phyloP scores from a whole-genome alignment of 1,139 yeast species.

The Arxiozyma slooffiae region DNA sequence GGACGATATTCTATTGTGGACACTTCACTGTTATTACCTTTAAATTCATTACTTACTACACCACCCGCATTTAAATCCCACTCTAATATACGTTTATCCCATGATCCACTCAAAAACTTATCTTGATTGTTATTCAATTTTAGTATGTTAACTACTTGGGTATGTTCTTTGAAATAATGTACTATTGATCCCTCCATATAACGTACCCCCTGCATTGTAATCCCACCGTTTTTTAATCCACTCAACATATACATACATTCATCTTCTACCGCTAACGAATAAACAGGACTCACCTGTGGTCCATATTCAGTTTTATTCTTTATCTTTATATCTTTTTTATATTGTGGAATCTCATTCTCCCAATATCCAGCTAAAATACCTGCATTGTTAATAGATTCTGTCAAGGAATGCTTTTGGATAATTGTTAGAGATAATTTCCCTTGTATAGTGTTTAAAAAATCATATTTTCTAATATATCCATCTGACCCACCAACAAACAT shows the following conservation, averaged over 20 bases:
- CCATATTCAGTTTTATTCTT: constrained; percentile 43
- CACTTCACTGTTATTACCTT: constrained; percentile 64
- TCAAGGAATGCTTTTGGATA: constrained; percentile 81
- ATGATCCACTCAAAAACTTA: constrained; percentile 67
- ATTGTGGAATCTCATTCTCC: constrained; percentile 87
- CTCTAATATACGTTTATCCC: constrained; percentile 75
- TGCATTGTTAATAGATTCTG: constrained; percentile 74
- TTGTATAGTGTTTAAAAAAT: constrained; percentile 72
- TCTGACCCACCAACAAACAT: constrained; percentile 94
- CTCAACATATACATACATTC: constrained; percentile 79
- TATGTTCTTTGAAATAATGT: constrained; percentile 60
- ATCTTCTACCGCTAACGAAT: constrained; percentile 72
- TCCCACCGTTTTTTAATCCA: constrained; percentile 80
- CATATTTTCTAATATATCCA: constrained; percentile 85
- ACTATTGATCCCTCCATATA: constrained; percentile 76
- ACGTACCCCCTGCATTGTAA: constrained; percentile 71
- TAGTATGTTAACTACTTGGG: constrained; percentile 64
- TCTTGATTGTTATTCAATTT: constrained; percentile 44
- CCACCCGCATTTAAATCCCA: constrained; percentile 89
- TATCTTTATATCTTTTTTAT: constrained; percentile 37
- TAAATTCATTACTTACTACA: constrained; percentile 35
- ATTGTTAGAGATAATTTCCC: constrained; percentile 87
- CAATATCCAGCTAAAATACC: constrained; percentile 81
- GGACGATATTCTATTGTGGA: constrained; percentile 77
- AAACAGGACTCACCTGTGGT: constrained; percentile 72